Evolutionary conservation across 371 early-diverging fungal species (phyloP).

Genomic region (Saksenaea oblongispora): DNA sequence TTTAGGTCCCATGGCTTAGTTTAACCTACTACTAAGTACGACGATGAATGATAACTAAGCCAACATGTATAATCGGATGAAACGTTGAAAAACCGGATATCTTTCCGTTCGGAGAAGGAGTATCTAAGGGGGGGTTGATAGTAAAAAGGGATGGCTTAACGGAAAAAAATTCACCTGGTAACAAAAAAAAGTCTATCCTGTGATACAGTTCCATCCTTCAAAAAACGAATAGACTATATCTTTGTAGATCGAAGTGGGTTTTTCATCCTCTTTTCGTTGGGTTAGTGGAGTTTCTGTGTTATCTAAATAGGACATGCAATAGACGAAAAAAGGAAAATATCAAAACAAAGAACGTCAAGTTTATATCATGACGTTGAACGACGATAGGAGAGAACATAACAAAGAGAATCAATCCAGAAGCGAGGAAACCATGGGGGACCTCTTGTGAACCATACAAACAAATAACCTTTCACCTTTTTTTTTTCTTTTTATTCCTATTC

Average conservation of each 20-base stretch:
- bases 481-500: not conserved
- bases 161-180: not conserved
- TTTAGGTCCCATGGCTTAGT: not conserved
- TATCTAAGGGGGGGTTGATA: not conserved
- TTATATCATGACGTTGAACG: not conserved
- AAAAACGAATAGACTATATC: not conserved
- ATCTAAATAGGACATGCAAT: not conserved
- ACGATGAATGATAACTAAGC: not conserved
- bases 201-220: not conserved
- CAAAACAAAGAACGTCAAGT: slow-evolving; percentile 2
- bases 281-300: not conserved
- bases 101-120: not conserved
- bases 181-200: not conserved
- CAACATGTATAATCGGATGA: not conserved
- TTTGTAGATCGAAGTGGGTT: not conserved
- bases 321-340: slow-evolving; percentile 3
- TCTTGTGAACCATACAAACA: slow-evolving; percentile 4
- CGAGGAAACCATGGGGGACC: slow-evolving; percentile 1
- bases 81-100: not conserved
- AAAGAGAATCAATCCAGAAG: not conserved
- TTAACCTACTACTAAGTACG: not conserved
- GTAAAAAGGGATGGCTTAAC: not conserved
- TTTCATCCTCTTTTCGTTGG: not conserved
- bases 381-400: not conserved
- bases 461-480: slow-evolving; percentile 1